Evolutionary conservation across 140 eudicot species (phyloP).

Genomic region (Flaveria floridana): DNA sequence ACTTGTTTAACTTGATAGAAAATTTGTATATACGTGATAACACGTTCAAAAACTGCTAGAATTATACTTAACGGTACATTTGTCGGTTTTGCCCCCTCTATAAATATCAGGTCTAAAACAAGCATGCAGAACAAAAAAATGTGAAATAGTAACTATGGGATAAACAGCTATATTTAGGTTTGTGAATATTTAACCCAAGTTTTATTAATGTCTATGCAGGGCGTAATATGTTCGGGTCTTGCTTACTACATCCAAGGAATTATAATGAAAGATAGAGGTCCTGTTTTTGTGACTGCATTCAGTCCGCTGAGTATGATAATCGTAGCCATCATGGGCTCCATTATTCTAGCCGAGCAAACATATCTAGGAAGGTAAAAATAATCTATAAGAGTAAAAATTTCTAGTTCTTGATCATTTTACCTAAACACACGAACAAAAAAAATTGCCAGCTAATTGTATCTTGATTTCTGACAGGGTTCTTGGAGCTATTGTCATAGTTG

Average conservation of each 20-base stretch:
- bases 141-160: conserved; percentile 6
- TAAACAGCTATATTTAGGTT: background rate
- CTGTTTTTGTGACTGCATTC: conserved; percentile 95
- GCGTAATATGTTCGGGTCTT: conserved; percentile 83
- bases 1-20: background rate
- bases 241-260: conserved; percentile 93
- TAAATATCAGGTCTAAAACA: conserved; percentile 3
- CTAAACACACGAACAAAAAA: conserved; percentile 4
- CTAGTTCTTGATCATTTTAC: conserved; percentile 4
- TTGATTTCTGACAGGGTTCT: conserved; percentile 56
- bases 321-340: conserved; percentile 75
- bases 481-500: conserved; percentile 82
- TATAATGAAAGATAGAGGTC: conserved; percentile 90
- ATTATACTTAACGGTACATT: background rate
- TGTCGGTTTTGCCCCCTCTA: background rate
- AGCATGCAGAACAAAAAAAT: conserved; percentile 13
- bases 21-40: too few species aligned
- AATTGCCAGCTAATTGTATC: conserved; percentile 4
- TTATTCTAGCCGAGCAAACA: conserved; percentile 74
- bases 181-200: conserved; percentile 23
- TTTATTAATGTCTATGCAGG: conserved; percentile 49
- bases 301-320: conserved; percentile 89
- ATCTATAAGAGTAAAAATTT: background rate
- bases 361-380: conserved; percentile 68
- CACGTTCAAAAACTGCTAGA: too few species aligned